These are phyloP conservation scores for Penicillium hesseltinei DNA, from an alignment of 2,329 filamentous ascomycete species.

Conservation along the genomic window DNA sequence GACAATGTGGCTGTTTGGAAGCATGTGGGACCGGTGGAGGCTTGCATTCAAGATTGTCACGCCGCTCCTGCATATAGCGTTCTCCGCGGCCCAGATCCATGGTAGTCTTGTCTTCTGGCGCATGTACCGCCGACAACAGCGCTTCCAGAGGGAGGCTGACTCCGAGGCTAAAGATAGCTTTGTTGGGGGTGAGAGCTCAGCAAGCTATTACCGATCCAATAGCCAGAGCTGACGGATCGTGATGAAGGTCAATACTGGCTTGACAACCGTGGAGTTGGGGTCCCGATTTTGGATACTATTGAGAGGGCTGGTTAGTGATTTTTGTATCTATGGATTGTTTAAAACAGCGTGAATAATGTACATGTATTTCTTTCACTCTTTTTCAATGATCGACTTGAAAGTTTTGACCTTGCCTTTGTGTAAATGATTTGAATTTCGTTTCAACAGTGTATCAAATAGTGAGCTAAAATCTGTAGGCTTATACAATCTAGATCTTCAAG, in stretches of 20 bases:
- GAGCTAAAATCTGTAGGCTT: not conserved
- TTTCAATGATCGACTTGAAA: not conserved
- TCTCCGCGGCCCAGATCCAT: slow-evolving; percentile 45
- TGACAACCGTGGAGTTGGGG: not conserved
- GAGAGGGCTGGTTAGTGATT: not conserved
- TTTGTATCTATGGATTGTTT: not conserved
- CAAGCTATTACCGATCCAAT: not conserved
- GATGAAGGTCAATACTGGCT: not conserved
- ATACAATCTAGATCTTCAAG: too few species aligned
- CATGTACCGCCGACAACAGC: slow-evolving; percentile 34
- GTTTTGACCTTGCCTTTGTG: not conserved
- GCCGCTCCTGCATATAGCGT: slow-evolving; percentile 44
- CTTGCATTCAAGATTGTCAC: slow-evolving; percentile 46
- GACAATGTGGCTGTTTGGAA: slow-evolving; percentile 47
- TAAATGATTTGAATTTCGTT: not conserved
- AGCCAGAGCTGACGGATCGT: not conserved
- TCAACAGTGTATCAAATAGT: too few species aligned
- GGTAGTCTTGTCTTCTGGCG: slow-evolving; percentile 44
- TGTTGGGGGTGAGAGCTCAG: not conserved
- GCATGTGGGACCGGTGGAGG: slow-evolving; percentile 44
- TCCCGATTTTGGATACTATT: too few species aligned
- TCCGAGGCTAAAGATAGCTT: not conserved
- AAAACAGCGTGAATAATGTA: not conserved
- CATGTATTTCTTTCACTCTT: not conserved
- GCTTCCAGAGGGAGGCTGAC: not conserved